Base-by-base conservation (phyloP, 768 basidiomycete genomes). In the Pleurotus djamor region DNA sequence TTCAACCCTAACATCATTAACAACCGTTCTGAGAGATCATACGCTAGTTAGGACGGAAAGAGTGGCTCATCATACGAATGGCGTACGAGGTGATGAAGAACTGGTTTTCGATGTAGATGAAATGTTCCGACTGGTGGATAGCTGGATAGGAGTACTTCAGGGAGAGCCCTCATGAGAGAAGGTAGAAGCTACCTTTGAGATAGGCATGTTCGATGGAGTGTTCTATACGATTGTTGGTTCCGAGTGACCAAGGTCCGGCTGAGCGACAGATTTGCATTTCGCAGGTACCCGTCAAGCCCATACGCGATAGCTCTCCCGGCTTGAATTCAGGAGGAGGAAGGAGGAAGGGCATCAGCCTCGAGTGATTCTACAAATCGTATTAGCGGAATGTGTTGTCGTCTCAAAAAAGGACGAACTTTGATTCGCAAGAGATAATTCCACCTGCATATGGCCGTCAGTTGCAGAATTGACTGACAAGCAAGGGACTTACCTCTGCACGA, bases 61-160 rank as follows among this genome's bases (percentile, higher is more conserved):
- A 32, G 13, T 41, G 17, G n/a, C 32, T 14, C n/a, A 43, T 14
- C n/a, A 43, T 45, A 9, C 21, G 4, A 44, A n/a, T 43, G 45
- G 52, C 90, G 69, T 71, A 93, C 92, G 91, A 92, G 1, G 91
- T 88, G 63, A 94, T 91, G 72, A 94, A 94, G 68, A 94, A 94
- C 69, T 94, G 92, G 64, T 95, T 94, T 70, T 98, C 96, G 63
- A 99, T 97, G 75, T 99, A 99, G 36, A 99, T 92, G 68, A 98
- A 99, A 68, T 97, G 94, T 65, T 98, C 94, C 28, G 94, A 96
- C 67, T 91, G 77, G 67, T 96, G 88, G 57, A 97, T 97, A 8
- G 94, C 94, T 95, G 48, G 4, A 36, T 9, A 56, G 3, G 43
- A 16, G n/a, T 43, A 34, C 58, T 33, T 38, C 21, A 13, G n/a